These are phyloP conservation scores for Dianthus caryophyllus DNA, from an alignment of 148 eudicot genomes.

Conservation along the genomic window DNA sequence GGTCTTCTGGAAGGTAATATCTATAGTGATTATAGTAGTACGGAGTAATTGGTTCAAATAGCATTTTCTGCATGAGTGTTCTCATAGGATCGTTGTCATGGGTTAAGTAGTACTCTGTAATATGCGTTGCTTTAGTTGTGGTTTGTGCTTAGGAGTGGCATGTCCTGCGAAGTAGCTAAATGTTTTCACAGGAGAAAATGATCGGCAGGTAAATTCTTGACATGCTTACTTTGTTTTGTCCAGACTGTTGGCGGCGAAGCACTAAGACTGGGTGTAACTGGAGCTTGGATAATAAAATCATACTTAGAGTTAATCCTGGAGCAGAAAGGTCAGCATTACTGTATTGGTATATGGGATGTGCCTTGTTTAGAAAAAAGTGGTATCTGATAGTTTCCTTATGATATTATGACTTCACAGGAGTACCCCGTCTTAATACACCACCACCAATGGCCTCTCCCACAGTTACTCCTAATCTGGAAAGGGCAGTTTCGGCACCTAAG, in stretches of 20 bases:
- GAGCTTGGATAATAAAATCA: slow-evolving; percentile 97
- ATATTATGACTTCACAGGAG: slow-evolving; percentile 44
- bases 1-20: background rate
- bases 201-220: background rate
- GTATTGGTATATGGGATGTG: slow-evolving; percentile 7
- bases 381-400: background rate
- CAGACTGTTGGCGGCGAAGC: slow-evolving; percentile 91
- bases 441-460: slow-evolving; percentile 57
- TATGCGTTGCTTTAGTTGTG: background rate
- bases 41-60: background rate
- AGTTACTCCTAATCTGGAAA: slow-evolving; percentile 46
- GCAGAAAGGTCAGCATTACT: slow-evolving; percentile 78
- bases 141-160: background rate
- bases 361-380: background rate
- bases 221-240: slow-evolving; percentile 20
- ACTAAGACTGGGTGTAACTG: slow-evolving; percentile 59
- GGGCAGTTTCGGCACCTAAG: slow-evolving; percentile 63
- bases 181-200: background rate
- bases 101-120: background rate
- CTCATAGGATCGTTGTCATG: background rate
- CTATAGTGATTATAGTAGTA: background rate
- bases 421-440: slow-evolving; percentile 93
- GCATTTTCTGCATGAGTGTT: background rate
- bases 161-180: background rate
- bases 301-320: slow-evolving; percentile 95